Evolutionary conservation across 441 rosid species (phyloP).

Genomic region (Isatis lusitanica): DNA sequence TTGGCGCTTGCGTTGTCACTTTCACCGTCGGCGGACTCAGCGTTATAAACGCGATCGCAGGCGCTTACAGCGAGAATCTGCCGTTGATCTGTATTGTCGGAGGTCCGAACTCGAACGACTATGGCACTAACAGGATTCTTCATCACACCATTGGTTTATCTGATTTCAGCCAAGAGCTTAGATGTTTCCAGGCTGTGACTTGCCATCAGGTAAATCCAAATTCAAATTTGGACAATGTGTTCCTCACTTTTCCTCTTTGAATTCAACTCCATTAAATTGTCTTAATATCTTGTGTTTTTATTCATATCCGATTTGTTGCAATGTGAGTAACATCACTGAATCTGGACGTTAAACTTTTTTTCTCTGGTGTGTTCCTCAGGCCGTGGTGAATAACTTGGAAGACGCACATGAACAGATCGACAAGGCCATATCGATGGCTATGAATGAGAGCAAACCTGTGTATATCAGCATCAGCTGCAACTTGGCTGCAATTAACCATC

Average conservation of each 20-base stretch:
- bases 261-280: not conserved
- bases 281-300: not conserved
- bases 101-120: constrained; percentile 2
- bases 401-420: constrained; percentile 8
- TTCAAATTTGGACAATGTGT: not conserved
- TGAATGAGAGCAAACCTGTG: constrained; percentile 8
- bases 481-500: not conserved
- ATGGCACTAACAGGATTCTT: constrained; percentile 3
- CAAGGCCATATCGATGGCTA: not conserved
- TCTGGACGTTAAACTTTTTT: not conserved
- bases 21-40: constrained; percentile 16
- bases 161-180: not conserved
- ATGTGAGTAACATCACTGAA: not conserved
- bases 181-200: not conserved
- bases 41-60: constrained; percentile 7
- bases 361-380: not conserved
- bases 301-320: not conserved
- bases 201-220: not conserved
- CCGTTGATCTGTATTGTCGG: constrained; percentile 6
- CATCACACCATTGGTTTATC: not conserved
- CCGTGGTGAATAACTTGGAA: constrained; percentile 5
- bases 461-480: constrained; percentile 12
- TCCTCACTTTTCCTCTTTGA: not conserved
- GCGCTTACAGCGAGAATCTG: constrained; percentile 4
- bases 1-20: constrained; percentile 3